phyloP scores from a whole-genome alignment of 2,329 filamentous ascomycete species.

The Penicillium verrucosum region DNA sequence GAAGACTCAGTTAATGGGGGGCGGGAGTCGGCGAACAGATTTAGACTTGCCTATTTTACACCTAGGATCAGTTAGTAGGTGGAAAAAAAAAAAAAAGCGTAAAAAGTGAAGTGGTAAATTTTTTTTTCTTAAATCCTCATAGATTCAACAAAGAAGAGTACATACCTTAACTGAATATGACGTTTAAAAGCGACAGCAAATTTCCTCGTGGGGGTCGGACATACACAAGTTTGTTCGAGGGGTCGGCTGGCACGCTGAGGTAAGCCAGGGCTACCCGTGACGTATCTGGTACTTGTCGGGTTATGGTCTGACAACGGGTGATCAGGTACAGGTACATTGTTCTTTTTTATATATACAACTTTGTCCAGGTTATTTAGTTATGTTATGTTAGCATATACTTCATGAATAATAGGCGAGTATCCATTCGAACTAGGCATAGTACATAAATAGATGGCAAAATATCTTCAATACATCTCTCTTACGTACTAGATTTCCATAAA shows the following conservation, averaged over 20 bases:
- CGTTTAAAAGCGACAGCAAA: constrained; percentile 10
- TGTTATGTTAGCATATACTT: background rate
- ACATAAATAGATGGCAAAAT: background rate
- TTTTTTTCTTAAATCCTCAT: constrained; percentile 1
- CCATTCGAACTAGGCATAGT: background rate
- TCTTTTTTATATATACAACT: background rate
- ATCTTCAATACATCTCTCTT: background rate
- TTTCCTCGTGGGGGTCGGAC: constrained; percentile 12
- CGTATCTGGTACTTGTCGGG: constrained; percentile 8
- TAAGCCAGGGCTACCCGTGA: constrained; percentile 14
- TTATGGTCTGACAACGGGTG: background rate
- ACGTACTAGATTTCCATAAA: background rate
- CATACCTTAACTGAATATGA: constrained; percentile 9
- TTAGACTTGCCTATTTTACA: constrained; percentile 18
- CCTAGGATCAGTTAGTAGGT: constrained; percentile 9
- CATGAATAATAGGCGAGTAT: background rate
- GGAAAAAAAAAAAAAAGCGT: background rate
- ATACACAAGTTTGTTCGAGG: constrained; percentile 11
- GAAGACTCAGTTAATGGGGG: constrained; percentile 17
- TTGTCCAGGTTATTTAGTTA: too few relatives aligned
- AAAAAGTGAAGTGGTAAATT: background rate
- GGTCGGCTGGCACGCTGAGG: constrained; percentile 10
- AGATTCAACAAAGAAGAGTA: background rate
- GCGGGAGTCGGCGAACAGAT: constrained; percentile 20
- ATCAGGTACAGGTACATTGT: constrained; percentile 10